phyloP scores from a whole-genome alignment of 352 stramenopile species.

The Pythium diclinum region DNA sequence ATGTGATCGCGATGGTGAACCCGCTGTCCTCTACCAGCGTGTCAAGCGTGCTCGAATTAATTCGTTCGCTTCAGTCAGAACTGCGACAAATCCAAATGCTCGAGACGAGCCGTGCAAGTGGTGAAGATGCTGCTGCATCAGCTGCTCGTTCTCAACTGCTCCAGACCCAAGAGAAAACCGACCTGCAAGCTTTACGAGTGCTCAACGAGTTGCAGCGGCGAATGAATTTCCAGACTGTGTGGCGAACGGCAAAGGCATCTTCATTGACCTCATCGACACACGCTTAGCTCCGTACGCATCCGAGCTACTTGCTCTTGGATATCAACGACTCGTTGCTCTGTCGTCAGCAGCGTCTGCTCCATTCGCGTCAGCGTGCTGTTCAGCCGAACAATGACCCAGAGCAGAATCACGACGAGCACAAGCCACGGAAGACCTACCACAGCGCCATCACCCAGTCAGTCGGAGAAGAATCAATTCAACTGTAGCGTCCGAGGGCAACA shows the following conservation, averaged over 20 bases:
- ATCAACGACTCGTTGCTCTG: slow-evolving; percentile 24
- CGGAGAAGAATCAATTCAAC: background rate
- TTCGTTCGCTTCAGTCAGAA: slow-evolving; percentile 9
- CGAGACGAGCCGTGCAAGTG: background rate
- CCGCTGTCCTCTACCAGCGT: slow-evolving; percentile 7
- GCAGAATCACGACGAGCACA: slow-evolving; percentile 46
- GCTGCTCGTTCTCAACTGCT: background rate
- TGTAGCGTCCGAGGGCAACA: background rate
- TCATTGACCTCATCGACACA: slow-evolving; percentile 14
- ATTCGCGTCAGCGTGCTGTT: slow-evolving; percentile 61
- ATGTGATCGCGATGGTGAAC: slow-evolving; percentile 15
- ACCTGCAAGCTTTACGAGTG: slow-evolving; percentile 13
- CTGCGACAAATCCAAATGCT: slow-evolving; percentile 1
- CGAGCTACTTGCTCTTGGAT: slow-evolving; percentile 19
- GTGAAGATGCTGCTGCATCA: background rate
- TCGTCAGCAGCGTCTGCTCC: slow-evolving; percentile 44
- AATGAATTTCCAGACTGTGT: slow-evolving; percentile 21
- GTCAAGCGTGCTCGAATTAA: background rate
- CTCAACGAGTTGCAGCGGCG: slow-evolving; percentile 20
- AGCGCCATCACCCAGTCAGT: background rate
- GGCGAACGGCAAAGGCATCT: background rate
- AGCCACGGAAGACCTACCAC: slow-evolving; percentile 52
- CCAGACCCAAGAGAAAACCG: slow-evolving; percentile 10
- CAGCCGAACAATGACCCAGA: slow-evolving; percentile 58
- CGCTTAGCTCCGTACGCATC: slow-evolving; percentile 5